A percentile compares a stretch with the other conserved stretches of the same genome.
Evolutionary conservation across 73 alveolate species (phyloP).

Genomic region (Tetrahymena malaccensis): DNA sequence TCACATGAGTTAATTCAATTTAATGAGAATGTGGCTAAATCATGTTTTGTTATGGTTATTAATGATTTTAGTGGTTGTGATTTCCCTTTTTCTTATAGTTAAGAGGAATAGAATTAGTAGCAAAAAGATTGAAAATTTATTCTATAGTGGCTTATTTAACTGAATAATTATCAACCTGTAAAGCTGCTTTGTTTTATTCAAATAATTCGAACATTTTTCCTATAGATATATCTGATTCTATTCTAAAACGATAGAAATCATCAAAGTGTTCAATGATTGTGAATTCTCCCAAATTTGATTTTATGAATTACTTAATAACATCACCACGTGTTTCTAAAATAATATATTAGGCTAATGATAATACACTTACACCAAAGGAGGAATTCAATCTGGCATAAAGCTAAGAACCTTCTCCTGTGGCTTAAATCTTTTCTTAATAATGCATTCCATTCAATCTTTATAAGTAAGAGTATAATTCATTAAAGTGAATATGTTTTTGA

Average conservation of each 20-base stretch:
- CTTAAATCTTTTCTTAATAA: background rate
- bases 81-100: background rate
- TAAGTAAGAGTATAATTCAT: background rate
- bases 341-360: slow-evolving; percentile 29
- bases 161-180: slow-evolving; percentile 49
- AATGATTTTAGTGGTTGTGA: background rate
- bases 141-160: slow-evolving; percentile 48
- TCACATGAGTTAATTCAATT: background rate
- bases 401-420: slow-evolving; percentile 33
- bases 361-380: slow-evolving; percentile 4
- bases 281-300: slow-evolving; percentile 7
- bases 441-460: background rate
- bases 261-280: slow-evolving; percentile 45
- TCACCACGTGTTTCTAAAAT: slow-evolving; percentile 34
- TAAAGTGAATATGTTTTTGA: slow-evolving; percentile 4
- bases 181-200: slow-evolving; percentile 48
- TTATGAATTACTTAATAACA: slow-evolving; percentile 4
- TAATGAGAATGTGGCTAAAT: background rate
- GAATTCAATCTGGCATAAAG: slow-evolving; percentile 32
- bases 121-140: slow-evolving; percentile 48
- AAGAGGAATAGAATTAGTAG: slow-evolving; percentile 1
- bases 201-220: slow-evolving; percentile 37
- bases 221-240: slow-evolving; percentile 8
- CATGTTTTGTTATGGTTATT: background rate
- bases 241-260: slow-evolving; percentile 35